Base-by-base conservation (phyloP, 148 eudicot genomes). In the Rhododendron ferrugineum region DNA sequence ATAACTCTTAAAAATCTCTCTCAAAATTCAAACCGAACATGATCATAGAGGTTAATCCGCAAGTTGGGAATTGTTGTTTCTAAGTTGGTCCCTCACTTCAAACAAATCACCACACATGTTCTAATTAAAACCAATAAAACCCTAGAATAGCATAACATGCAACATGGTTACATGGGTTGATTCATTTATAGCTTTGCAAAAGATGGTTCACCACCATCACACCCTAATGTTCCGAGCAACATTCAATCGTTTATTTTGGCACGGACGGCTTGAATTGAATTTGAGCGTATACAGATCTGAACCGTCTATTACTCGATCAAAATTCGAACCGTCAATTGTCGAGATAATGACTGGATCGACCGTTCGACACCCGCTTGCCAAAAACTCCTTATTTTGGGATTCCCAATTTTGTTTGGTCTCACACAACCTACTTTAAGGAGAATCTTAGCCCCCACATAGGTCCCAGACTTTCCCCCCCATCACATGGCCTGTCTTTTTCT, bases 401-500 rank as follows among this genome's bases (percentile, higher is more conserved):
- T 18, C 42, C 37, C 26, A 30, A 73, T 26, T 52, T 32, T 36
- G 66, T 23, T 74, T 84, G 70, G 80, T 75, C 85, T 52, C 68
- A 1, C 80, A 74, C 62, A 30, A 46, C 66, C 62, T 30, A 34
- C 64, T 49, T 49, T 49, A 52, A 22, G 68, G 18, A 9, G 80
- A 74, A 84, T 1, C 36, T 49, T 34, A 74, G 28, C 47, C 30
- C 66, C 23, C 30, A 22, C 49, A 9, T 28, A n/a, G 32, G 73
- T 28, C 73, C 26, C 73, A 52, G 16, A 14, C 56, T 14, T 11
- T 14, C 20, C 22, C 32, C 37, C 36, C 60, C 46, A 2, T 37
- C 85, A 36, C 85, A 74, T 74, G 85, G 46, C 46, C 40, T 84
- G 85, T 52, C 85, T 28, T 54, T 84, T 84, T 37, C 79, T 4